Conservation (phyloP, 192 early-diverging fungal species). For the Coemansia asiatica region DNA sequence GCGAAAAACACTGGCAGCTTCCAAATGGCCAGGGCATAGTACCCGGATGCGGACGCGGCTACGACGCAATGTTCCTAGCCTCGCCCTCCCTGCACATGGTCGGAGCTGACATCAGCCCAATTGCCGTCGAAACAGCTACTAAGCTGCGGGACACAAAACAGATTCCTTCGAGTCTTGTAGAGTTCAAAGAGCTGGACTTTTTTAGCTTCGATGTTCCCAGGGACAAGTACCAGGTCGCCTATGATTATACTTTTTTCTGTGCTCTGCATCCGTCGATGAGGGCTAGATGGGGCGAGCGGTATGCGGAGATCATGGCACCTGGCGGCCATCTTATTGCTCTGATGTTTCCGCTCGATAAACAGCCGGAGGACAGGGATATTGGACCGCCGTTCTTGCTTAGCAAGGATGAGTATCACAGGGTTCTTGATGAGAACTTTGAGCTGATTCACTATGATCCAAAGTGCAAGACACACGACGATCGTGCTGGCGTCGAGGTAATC, state of each 20-base stretch:
- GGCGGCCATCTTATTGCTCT: constrained; percentile 72
- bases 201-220: constrained; percentile 63
- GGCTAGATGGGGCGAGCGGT: constrained; percentile 63
- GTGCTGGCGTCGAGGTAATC: constrained; percentile 63
- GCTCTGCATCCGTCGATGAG: constrained; percentile 68
- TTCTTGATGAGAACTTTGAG: constrained; percentile 62
- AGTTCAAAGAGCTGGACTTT: constrained; percentile 68
- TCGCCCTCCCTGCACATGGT: constrained; percentile 57
- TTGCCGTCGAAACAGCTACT: constrained; percentile 60
- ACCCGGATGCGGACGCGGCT: constrained; percentile 58
- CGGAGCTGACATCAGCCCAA: constrained; percentile 69
- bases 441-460: constrained; percentile 60
- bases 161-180: constrained; percentile 42
- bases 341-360: constrained; percentile 71
- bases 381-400: constrained; percentile 76
- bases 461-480: constrained; percentile 59
- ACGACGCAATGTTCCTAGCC: constrained; percentile 76
- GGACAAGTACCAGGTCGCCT: constrained; percentile 69
- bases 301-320: constrained; percentile 62
- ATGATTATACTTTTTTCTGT: constrained; percentile 88
- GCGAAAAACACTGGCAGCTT: constrained; percentile 48
- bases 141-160: constrained; percentile 52
- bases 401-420: constrained; percentile 62
- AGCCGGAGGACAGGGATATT: constrained; percentile 54
- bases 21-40: constrained; percentile 43